Percentiles rank a stretch among this genome's conserved stretches.
These are phyloP conservation scores for Borovskyia barvae DNA, from an alignment of 208 protist genomes.

Conservation along the genomic window DNA sequence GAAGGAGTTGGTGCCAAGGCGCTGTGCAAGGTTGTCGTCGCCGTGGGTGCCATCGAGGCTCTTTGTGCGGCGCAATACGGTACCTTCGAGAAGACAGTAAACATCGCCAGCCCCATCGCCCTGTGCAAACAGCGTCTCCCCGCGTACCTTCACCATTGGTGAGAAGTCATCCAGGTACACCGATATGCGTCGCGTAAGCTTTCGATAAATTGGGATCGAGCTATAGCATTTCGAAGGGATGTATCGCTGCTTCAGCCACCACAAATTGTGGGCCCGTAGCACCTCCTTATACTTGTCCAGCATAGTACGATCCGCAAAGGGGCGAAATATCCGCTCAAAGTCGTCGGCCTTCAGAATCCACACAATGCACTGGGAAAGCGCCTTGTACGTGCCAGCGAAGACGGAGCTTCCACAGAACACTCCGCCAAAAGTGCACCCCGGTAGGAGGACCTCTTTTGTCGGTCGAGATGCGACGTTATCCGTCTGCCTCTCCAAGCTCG, in stretches of 20 bases:
- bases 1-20: conserved; percentile 59
- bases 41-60: conserved; percentile 43
- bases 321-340: conserved; percentile 68
- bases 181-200: conserved; percentile 26
- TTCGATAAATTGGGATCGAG: conserved; percentile 82
- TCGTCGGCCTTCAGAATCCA: conserved; percentile 53
- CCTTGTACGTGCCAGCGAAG: conserved; percentile 62
- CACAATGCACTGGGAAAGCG: conserved; percentile 77
- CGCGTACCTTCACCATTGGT: conserved; percentile 60
- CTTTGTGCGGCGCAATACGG: conserved; percentile 44
- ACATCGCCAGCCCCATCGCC: conserved; percentile 64
- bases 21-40: conserved; percentile 41
- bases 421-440: conserved; percentile 70
- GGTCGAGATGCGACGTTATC: neutral
- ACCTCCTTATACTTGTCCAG: conserved; percentile 43
- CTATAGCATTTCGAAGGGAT: conserved; percentile 34
- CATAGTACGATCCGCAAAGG: conserved; percentile 61
- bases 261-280: conserved; percentile 42
- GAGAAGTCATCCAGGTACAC: conserved; percentile 67
- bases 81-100: conserved; percentile 81
- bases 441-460: conserved; percentile 26
- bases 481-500: neutral
- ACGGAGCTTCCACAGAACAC: conserved; percentile 56
- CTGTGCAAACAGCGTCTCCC: conserved; percentile 75
- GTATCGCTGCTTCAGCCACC: conserved; percentile 46